Base-by-base conservation (phyloP, 2,329 filamentous ascomycete genomes). In the Alternaria sp. region DNA sequence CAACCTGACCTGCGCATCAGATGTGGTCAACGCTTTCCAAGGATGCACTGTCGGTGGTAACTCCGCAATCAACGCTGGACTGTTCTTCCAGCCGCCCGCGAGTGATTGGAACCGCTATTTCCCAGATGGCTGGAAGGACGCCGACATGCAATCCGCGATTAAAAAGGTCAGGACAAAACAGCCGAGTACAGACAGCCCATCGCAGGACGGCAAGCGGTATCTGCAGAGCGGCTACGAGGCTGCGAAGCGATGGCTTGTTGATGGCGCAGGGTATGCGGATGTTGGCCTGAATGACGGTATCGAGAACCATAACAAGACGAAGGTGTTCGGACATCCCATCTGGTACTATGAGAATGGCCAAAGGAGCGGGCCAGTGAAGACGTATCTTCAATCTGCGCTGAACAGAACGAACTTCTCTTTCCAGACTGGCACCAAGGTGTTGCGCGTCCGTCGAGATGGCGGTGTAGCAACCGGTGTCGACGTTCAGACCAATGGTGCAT, bases 1-100 rank as follows among this genome's bases (percentile, higher is more conserved):
- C 3, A 72, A 78, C 41, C 67, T 86, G 22, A 68, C 80, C 2
- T 86, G 84, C 63, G 41, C 65, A 16, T 62, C 79, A 2, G 77
- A 79, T 8, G 68, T 79, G 4, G 73, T 82, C 14, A 79, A 79
- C 34, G 80, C 79, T 10, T 85, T 80, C 63, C 79, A 82, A 25
- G 85, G 81, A 28, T 87, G 85, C 68, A 82, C 83, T 0, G 76
- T 86, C 14, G 84, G 85, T 5, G 85, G 85, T 9, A 82, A 80
- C 58, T 84, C 81, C 48, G 84, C 85, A 10, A 84, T 86, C 72
- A 86, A 86, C 57, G 85, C 84, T 6, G 84, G 84, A 9, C 70
- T 86, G 1, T 86, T 81, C 70, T 85, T 86, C 62, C 81, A 86
- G 61, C 84, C 85, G 6, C 84, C 84, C 0, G 80, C 82, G 1